These are phyloP conservation scores for Aureobasidium sp. DNA, from an alignment of 2,329 filamentous ascomycete genomes.

Conservation along the genomic window DNA sequence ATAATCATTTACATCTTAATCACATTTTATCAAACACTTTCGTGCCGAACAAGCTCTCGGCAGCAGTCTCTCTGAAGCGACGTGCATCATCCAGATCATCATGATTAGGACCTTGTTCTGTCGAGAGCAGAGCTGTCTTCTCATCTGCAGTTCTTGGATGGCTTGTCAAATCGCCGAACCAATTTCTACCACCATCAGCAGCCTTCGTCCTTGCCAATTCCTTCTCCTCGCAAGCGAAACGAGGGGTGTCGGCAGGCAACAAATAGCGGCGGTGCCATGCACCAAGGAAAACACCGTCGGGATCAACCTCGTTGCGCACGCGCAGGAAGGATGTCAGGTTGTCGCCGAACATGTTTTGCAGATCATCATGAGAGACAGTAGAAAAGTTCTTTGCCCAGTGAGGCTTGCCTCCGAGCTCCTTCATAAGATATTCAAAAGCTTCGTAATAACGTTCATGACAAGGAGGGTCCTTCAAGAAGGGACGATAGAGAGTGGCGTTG, in stretches of 20 bases:
- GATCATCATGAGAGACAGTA: conserved; percentile 50
- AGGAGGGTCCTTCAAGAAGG: conserved; percentile 70
- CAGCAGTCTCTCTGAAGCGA: conserved; percentile 19
- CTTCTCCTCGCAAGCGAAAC: conserved; percentile 38
- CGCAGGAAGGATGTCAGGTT: conserved; percentile 59
- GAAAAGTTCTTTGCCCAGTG: conserved; percentile 94
- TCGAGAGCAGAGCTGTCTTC: conserved; percentile 18
- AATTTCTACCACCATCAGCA: conserved; percentile 38
- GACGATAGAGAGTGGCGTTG: conserved; percentile 82
- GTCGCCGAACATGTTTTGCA: conserved; percentile 59
- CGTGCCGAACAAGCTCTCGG: conserved; percentile 25
- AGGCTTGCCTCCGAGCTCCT: conserved; percentile 69
- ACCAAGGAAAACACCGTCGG: conserved; percentile 80
- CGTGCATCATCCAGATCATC: conserved; percentile 20
- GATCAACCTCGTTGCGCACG: conserved; percentile 64
- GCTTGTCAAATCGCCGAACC: conserved; percentile 24
- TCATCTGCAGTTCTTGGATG: conserved; percentile 15
- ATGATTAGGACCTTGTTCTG: conserved; percentile 21
- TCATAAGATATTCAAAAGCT: conserved; percentile 88
- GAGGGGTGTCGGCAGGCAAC: conserved; percentile 30
- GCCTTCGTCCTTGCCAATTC: conserved; percentile 31
- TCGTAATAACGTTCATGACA: conserved; percentile 74
- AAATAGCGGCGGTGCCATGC: conserved; percentile 79
- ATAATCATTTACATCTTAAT: conserved; percentile 28
- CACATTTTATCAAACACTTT: conserved; percentile 35